phyloP scores from a whole-genome alignment of 192 early-diverging fungal genomes.

The Gryganskiella cystojenkinii region DNA sequence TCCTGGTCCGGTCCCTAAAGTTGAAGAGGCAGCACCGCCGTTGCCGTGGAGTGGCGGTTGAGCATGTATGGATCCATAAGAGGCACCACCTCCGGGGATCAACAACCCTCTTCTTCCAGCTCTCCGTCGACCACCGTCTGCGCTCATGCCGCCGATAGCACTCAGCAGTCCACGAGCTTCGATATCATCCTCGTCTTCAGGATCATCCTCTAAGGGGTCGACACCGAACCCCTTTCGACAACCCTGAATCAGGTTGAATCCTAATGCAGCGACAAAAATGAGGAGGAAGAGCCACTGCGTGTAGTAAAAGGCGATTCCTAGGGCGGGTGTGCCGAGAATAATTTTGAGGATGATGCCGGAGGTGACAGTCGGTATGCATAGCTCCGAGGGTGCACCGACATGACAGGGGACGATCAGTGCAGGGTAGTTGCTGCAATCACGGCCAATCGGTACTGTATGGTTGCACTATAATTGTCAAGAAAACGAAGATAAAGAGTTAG shows the following conservation, averaged over 20 bases:
- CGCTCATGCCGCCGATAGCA: constrained; percentile 34
- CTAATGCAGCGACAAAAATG: constrained; percentile 49
- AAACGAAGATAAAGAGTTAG: not conserved
- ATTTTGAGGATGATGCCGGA: constrained; percentile 61
- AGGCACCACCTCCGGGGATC: constrained; percentile 28
- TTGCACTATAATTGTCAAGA: constrained; percentile 56
- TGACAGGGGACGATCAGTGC: constrained; percentile 68
- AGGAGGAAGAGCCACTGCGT: constrained; percentile 65
- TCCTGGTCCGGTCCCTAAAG: constrained; percentile 15
- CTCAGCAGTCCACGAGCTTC: constrained; percentile 30
- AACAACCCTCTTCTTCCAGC: constrained; percentile 33
- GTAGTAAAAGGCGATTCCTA: constrained; percentile 66
- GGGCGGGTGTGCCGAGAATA: constrained; percentile 59
- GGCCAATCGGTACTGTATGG: constrained; percentile 45
- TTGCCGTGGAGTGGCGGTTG: not conserved
- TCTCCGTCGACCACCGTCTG: constrained; percentile 28
- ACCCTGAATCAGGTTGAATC: constrained; percentile 51
- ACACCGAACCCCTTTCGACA: constrained; percentile 48
- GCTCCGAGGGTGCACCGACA: constrained; percentile 59
- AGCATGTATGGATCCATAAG: constrained; percentile 31
- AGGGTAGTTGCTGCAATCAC: constrained; percentile 60
- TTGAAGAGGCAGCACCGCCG: not conserved
- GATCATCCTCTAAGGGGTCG: constrained; percentile 41
- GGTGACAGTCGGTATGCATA: constrained; percentile 68
- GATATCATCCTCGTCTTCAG: constrained; percentile 55